phyloP scores from a whole-genome alignment of 768 basidiomycete genomes.

The Agrocybe praecox region DNA sequence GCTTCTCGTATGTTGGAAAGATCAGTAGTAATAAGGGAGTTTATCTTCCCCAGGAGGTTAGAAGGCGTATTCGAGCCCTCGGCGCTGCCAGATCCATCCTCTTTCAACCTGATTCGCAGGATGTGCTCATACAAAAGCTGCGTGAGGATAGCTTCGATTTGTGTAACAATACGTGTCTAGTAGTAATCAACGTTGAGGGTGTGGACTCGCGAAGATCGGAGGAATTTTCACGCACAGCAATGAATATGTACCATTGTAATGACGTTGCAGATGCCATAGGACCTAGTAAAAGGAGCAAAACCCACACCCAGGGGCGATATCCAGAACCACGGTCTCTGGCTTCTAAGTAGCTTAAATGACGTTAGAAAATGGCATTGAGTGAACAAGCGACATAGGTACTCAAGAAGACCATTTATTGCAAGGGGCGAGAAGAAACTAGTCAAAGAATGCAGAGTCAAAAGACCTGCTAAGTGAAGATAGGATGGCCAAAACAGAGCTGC shows the following conservation, averaged over 20 bases:
- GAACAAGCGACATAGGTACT: no score
- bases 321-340: slow-evolving; percentile 44
- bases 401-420: not conserved
- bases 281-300: slow-evolving; percentile 49
- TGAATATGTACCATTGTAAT: slow-evolving; percentile 58
- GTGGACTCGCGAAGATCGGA: not conserved
- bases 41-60: slow-evolving; percentile 75
- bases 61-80: not conserved
- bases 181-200: not conserved
- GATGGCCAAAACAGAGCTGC: not conserved
- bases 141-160: slow-evolving; percentile 47
- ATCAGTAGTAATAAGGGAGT: slow-evolving; percentile 77
- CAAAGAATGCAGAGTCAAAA: not conserved
- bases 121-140: slow-evolving; percentile 45
- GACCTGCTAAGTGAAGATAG: not conserved
- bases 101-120: slow-evolving; percentile 64
- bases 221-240: slow-evolving; percentile 19
- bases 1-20: slow-evolving; percentile 38
- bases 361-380: no score
- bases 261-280: slow-evolving; percentile 43
- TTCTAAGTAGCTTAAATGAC: slow-evolving; percentile 52
- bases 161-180: slow-evolving; percentile 46
- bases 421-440: not conserved
- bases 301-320: slow-evolving; percentile 71
- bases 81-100: slow-evolving; percentile 27